These are phyloP conservation scores for Aureobasidium sp. DNA, from an alignment of 2,329 filamentous ascomycete genomes.

Conservation along the genomic window DNA sequence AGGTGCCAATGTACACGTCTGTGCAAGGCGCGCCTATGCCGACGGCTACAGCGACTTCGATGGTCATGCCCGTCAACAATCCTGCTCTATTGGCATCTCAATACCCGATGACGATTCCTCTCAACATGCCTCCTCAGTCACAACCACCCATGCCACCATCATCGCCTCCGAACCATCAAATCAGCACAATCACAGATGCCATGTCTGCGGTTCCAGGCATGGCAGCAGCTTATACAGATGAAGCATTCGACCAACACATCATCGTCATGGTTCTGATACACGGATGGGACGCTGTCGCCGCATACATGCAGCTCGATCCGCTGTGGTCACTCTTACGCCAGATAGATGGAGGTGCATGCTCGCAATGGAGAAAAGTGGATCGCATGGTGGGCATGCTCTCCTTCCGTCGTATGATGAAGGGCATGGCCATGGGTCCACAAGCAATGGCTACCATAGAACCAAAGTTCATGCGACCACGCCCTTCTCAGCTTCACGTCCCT, in stretches of 20 bases:
- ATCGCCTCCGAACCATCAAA: not conserved
- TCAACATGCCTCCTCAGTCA: not conserved
- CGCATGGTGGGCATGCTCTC: conserved; percentile 1
- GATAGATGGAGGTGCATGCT: not conserved
- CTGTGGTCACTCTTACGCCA: conserved; percentile 10
- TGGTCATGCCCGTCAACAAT: not conserved
- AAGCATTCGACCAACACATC: conserved; percentile 10
- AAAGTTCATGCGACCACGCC: conserved; percentile 10
- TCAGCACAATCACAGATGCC: conserved; percentile 10
- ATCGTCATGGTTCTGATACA: conserved; percentile 11
- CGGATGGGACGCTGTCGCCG: conserved; percentile 6
- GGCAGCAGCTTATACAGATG: not conserved
- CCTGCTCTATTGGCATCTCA: conserved; percentile 7
- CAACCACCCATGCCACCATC: not conserved
- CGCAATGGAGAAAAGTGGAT: conserved; percentile 3
- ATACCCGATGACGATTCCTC: not conserved
- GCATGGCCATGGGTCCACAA: not conserved
- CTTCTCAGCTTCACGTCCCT: conserved; percentile 9
- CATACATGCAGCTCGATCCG: conserved; percentile 7
- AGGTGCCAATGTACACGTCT: not conserved
- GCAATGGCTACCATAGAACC: conserved; percentile 1
- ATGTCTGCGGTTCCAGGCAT: conserved; percentile 2
- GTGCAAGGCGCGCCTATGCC: not conserved
- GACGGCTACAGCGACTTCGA: not conserved
- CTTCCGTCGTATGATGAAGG: conserved; percentile 11